phyloP scores from a whole-genome alignment of 306 rosid genomes.

The Cicer cuneatum region DNA sequence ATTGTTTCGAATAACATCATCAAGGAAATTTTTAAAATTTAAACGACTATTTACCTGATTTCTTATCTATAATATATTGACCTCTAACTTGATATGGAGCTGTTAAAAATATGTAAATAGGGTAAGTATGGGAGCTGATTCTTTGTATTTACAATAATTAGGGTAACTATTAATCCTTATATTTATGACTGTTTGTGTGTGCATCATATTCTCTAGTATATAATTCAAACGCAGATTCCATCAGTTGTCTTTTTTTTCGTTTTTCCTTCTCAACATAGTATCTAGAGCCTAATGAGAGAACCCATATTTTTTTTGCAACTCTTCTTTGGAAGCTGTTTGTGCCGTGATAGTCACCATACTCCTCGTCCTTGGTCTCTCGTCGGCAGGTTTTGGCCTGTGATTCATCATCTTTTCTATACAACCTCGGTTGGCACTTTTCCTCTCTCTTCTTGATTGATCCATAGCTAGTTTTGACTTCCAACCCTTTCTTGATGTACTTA shows the following conservation, averaged over 20 bases:
- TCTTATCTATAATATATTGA: conserved; percentile 13
- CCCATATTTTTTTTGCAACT: too few species aligned
- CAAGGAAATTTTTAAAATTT: background rate
- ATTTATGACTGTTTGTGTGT: too few species aligned
- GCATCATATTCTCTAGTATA: background rate
- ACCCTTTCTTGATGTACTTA: conserved; percentile 19
- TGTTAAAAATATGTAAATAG: background rate
- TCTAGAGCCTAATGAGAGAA: too few species aligned
- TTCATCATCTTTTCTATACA: too few species aligned
- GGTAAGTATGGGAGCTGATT: background rate
- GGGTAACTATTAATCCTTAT: background rate
- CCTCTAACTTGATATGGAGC: background rate
- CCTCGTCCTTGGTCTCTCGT: too few species aligned
- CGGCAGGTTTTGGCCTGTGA: too few species aligned
- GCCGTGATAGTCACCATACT: too few species aligned
- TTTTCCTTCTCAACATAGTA: too few species aligned
- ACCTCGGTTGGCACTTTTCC: too few species aligned
- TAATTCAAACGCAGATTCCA: background rate
- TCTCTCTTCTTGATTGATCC: too few species aligned
- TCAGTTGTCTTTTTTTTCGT: background rate
- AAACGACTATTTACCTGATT: background rate
- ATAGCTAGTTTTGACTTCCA: too few species aligned
- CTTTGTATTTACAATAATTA: background rate
- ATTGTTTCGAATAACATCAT: conserved; percentile 12
- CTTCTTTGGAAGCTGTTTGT: too few species aligned